Evolutionary conservation across 2,329 filamentous ascomycete genomes (phyloP).

Genomic region (Purpureocillium lavendulum): DNA sequence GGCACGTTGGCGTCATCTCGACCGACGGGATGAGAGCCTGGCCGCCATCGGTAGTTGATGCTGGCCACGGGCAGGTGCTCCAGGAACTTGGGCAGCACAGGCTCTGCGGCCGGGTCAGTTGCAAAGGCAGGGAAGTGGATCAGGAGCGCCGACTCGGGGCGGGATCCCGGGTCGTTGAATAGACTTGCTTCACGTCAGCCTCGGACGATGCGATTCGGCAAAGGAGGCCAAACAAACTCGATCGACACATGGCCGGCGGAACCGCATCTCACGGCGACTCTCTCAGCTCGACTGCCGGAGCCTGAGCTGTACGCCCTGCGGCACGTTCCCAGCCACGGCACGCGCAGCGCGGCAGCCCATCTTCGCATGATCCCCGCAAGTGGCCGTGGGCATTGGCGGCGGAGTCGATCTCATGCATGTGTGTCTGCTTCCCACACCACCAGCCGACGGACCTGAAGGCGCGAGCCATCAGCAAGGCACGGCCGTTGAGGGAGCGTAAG

Average conservation of each 20-base stretch:
- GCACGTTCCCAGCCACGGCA: not conserved
- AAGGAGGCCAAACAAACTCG: conserved; percentile 30
- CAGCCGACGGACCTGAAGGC: too few species aligned
- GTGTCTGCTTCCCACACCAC: too few species aligned
- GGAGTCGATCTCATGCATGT: too few species aligned
- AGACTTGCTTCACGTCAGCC: conserved; percentile 29
- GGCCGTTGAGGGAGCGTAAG: too few species aligned
- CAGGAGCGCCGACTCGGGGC: conserved; percentile 35
- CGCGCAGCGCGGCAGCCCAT: not conserved
- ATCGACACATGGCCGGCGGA: conserved; percentile 41
- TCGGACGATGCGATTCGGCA: not conserved
- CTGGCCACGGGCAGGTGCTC: conserved; percentile 37
- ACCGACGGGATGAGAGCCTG: conserved; percentile 9
- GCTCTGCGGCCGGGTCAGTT: conserved; percentile 14
- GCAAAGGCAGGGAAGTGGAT: conserved; percentile 47
- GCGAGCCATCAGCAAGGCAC: too few species aligned
- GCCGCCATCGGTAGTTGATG: conserved; percentile 53
- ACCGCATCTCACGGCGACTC: conserved; percentile 37
- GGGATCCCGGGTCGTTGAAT: conserved; percentile 33
- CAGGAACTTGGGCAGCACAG: conserved; percentile 31
- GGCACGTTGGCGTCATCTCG: conserved; percentile 11
- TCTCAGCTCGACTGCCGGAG: conserved; percentile 17
- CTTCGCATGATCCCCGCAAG: not conserved
- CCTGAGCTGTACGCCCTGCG: conserved; percentile 8
- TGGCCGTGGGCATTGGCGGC: too few species aligned